Evolutionary conservation across 192 early-diverging fungal species (phyloP).

Genomic region (Phlyctochytrium bullatum): DNA sequence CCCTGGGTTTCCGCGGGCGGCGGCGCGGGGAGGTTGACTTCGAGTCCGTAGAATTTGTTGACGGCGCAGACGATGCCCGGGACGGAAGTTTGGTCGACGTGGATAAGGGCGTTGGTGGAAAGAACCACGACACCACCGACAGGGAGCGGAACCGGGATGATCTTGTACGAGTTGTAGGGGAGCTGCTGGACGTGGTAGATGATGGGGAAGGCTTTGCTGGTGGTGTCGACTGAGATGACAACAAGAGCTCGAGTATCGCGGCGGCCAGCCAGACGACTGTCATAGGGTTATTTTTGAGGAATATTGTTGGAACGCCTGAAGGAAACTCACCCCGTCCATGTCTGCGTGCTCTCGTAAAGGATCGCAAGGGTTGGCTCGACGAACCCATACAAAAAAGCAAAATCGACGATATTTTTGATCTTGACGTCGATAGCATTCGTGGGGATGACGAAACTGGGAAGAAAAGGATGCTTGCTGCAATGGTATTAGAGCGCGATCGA

Average conservation of each 20-base stretch:
- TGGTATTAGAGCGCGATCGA: background rate
- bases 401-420: slow-evolving; percentile 81
- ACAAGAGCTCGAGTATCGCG: slow-evolving; percentile 71
- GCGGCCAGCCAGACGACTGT: slow-evolving; percentile 58
- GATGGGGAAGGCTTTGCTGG: slow-evolving; percentile 72
- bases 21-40: slow-evolving; percentile 33
- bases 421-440: slow-evolving; percentile 35
- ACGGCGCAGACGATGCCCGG: slow-evolving; percentile 72
- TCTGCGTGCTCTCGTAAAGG: slow-evolving; percentile 79
- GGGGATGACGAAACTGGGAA: slow-evolving; percentile 41
- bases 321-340: slow-evolving; percentile 77
- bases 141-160: slow-evolving; percentile 77
- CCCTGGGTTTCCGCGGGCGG: slow-evolving; percentile 29
- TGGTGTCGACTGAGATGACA: slow-evolving; percentile 84
- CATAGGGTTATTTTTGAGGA: slow-evolving; percentile 28
- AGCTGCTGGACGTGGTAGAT: slow-evolving; percentile 73
- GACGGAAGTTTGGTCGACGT: slow-evolving; percentile 78
- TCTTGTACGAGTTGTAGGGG: slow-evolving; percentile 74
- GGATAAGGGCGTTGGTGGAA: slow-evolving; percentile 74
- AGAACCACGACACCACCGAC: slow-evolving; percentile 84
- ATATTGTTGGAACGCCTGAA: slow-evolving; percentile 1
- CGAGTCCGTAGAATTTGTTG: slow-evolving; percentile 66
- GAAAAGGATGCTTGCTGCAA: slow-evolving; percentile 43
- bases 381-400: slow-evolving; percentile 87
- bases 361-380: slow-evolving; percentile 93